These are phyloP conservation scores for Ustilago xerochloae DNA, from an alignment of 1,284 basidiomycete species.

Conservation along the genomic window DNA sequence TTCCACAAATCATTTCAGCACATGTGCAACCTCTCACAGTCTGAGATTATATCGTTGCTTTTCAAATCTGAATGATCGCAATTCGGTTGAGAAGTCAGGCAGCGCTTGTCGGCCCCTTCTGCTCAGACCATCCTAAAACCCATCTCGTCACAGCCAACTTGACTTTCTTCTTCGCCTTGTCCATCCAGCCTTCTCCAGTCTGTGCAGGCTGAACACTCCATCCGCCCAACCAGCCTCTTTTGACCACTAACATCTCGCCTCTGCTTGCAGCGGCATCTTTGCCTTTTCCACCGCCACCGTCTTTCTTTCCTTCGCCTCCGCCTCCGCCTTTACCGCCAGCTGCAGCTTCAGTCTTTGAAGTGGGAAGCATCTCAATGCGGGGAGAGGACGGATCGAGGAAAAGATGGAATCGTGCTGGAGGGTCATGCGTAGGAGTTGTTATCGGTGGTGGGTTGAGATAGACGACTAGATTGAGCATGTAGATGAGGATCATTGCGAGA, in stretches of 20 bases:
- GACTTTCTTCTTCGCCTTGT: slow-evolving; percentile 3
- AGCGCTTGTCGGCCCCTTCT: background rate
- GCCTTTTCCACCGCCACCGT: slow-evolving; percentile 2
- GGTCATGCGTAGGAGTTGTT: background rate
- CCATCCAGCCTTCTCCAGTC: slow-evolving; percentile 1
- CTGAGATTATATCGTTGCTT: too few species aligned
- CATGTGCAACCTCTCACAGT: too few species aligned
- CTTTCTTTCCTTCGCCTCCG: slow-evolving; percentile 7
- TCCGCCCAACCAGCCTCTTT: slow-evolving; percentile 31
- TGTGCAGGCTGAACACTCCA: slow-evolving; percentile 25
- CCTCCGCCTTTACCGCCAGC: slow-evolving; percentile 4
- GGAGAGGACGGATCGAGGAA: slow-evolving; percentile 25
- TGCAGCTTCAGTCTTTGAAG: background rate
- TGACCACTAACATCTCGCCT: slow-evolving; percentile 26
- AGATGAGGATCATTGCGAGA: slow-evolving; percentile 32
- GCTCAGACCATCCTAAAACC: slow-evolving; percentile 29
- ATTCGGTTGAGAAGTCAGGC: background rate
- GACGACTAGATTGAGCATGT: slow-evolving; percentile 23
- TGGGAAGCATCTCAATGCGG: slow-evolving; percentile 19
- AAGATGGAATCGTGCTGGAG: slow-evolving; percentile 15
- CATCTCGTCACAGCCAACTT: slow-evolving; percentile 4
- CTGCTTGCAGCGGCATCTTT: background rate
- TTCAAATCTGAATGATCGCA: background rate
- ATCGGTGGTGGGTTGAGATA: slow-evolving; percentile 25
- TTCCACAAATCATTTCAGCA: background rate